Conservation (phyloP, 495 filamentous ascomycete species). For the Penicillium ochrochloron region DNA sequence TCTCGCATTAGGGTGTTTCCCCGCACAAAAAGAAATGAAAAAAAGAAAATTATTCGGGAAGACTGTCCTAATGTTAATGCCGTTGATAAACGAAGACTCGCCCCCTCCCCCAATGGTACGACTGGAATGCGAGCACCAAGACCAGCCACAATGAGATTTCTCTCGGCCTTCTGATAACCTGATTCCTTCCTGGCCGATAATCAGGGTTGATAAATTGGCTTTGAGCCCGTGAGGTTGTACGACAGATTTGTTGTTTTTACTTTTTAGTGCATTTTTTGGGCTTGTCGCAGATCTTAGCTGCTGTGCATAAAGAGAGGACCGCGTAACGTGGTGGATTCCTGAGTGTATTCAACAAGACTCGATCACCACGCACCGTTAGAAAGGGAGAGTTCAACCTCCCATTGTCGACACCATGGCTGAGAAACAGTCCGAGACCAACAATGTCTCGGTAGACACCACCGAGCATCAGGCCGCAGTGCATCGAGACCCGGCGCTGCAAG, state of each 20-base stretch:
- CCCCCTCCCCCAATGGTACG: conserved; percentile 10
- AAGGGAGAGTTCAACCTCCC: background rate
- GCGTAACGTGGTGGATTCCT: conserved; percentile 1
- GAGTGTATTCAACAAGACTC: conserved; percentile 6
- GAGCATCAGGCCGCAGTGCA: background rate
- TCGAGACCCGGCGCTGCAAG: conserved; percentile 28
- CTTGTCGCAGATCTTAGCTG: background rate
- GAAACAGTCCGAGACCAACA: conserved; percentile 1
- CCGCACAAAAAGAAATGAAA: conserved; percentile 16
- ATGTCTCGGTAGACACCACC: background rate
- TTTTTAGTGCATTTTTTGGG: background rate
- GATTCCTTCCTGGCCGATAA: background rate
- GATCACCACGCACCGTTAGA: background rate
- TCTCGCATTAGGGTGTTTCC: conserved; percentile 11
- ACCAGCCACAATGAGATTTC: conserved; percentile 19
- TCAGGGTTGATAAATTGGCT: conserved; percentile 2
- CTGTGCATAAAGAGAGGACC: background rate
- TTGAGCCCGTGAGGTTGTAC: background rate
- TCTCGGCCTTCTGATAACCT: conserved; percentile 14
- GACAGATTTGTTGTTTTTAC: background rate
- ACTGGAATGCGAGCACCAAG: conserved; percentile 15
- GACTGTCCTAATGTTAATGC: background rate
- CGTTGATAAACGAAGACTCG: conserved; percentile 17
- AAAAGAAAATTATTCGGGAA: background rate
- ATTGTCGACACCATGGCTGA: conserved; percentile 5